These are phyloP conservation scores for Rhizophagus clarus DNA, from an alignment of 192 early-diverging fungal genomes.

Conservation along the genomic window DNA sequence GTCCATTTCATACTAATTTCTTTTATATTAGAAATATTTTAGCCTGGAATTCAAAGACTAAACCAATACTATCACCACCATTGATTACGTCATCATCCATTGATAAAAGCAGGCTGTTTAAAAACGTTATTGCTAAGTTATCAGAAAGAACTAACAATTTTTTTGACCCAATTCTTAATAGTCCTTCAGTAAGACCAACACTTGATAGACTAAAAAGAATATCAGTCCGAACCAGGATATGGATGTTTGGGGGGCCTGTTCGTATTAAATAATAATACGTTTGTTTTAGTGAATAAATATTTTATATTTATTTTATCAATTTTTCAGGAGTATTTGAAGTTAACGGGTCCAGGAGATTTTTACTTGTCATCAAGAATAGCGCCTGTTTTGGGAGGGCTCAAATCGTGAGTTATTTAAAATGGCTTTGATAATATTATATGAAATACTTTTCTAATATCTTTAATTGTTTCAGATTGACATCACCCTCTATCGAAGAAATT, in stretches of 20 bases:
- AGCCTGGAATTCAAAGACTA: conserved; percentile 56
- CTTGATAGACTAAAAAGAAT: conserved; percentile 36
- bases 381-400: not conserved
- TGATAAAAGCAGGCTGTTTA: not conserved
- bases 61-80: conserved; percentile 45
- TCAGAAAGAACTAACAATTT: not conserved
- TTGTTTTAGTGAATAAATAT: too few relatives aligned
- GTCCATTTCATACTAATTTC: not conserved
- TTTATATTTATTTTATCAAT: not conserved
- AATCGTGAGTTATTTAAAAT: not conserved
- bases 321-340: conserved; percentile 52
- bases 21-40: conserved; percentile 45
- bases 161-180: conserved; percentile 19
- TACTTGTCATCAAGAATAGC: conserved; percentile 58
- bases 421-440: not conserved
- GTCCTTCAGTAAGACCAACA: conserved; percentile 44
- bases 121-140: not conserved
- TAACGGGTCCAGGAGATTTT: conserved; percentile 66
- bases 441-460: not conserved
- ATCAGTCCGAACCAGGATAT: conserved; percentile 34
- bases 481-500: conserved; percentile 33
- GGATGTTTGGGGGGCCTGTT: conserved; percentile 45
- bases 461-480: conserved; percentile 13
- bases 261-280: not conserved
- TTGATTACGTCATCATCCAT: conserved; percentile 40